Conservation (phyloP, 495 filamentous ascomycete species). For the Chaetomium fimeti region DNA sequence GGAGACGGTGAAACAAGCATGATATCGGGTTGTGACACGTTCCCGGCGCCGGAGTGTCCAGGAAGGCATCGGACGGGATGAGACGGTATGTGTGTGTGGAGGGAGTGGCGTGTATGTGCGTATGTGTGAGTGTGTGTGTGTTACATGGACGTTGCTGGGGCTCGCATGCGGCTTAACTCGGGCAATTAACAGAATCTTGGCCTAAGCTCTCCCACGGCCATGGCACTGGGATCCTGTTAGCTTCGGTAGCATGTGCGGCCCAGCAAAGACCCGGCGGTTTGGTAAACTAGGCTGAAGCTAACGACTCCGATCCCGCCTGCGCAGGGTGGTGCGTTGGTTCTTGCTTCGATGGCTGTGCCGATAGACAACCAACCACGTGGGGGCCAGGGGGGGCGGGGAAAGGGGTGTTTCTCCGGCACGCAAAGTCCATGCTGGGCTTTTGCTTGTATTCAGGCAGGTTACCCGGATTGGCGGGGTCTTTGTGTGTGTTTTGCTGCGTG, state of each 20-base stretch:
- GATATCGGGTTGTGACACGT: background rate
- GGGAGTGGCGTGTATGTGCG: too few relatives aligned
- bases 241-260: conserved; percentile 1
- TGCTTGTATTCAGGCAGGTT: background rate
- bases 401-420: background rate
- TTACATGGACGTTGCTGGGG: background rate
- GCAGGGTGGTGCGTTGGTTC: background rate
- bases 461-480: background rate
- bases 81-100: background rate
- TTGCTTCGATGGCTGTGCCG: background rate
- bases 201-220: background rate
- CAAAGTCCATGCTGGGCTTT: too few relatives aligned
- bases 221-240: conserved; percentile 9
- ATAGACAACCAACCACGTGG: background rate
- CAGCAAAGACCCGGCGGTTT: conserved; percentile 9
- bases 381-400: background rate
- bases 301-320: conserved; percentile 2
- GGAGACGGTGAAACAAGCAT: background rate
- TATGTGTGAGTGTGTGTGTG: background rate
- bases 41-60: background rate
- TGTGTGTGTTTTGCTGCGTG: background rate
- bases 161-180: background rate
- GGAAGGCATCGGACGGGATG: background rate
- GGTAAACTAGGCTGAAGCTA: conserved; percentile 14
- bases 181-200: background rate